Percentiles rank a stretch among this genome's conserved stretches.
These are phyloP conservation scores for Malassezia vespertilionis DNA, from an alignment of 1,284 basidiomycete genomes.

Conservation along the genomic window DNA sequence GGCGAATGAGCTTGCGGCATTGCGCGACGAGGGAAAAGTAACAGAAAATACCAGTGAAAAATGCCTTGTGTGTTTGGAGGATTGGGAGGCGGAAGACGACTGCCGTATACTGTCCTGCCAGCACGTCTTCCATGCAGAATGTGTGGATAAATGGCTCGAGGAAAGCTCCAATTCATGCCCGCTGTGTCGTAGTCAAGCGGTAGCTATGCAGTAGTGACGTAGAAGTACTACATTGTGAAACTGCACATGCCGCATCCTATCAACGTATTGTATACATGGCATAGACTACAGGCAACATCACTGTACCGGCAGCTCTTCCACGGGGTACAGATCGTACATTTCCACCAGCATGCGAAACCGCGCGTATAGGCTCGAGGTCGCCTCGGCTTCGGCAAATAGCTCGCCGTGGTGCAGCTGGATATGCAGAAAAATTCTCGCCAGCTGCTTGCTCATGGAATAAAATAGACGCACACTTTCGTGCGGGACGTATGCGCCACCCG, in stretches of 20 bases:
- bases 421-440: slow-evolving; percentile 89
- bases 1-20: slow-evolving; percentile 20
- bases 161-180: slow-evolving; percentile 36
- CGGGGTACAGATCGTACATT: slow-evolving; percentile 67
- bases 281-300: too few species aligned
- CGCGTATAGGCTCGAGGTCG: slow-evolving; percentile 77
- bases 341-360: slow-evolving; percentile 74
- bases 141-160: slow-evolving; percentile 36
- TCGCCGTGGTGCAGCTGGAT: slow-evolving; percentile 70
- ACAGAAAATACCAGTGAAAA: slow-evolving; percentile 41
- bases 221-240: too few species aligned
- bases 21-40: slow-evolving; percentile 22
- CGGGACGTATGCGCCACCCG: slow-evolving; percentile 52
- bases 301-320: slow-evolving; percentile 11
- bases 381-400: slow-evolving; percentile 75
- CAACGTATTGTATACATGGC: slow-evolving; percentile 2
- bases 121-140: slow-evolving; percentile 36
- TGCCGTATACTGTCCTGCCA: slow-evolving; percentile 32
- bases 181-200: slow-evolving; percentile 21
- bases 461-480: slow-evolving; percentile 72
- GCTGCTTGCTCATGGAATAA: slow-evolving; percentile 69
- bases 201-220: background rate
- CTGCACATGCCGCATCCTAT: background rate
- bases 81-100: slow-evolving; percentile 37
- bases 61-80: slow-evolving; percentile 41